A percentile compares a stretch with the other conserved stretches of the same genome.
phyloP scores from a whole-genome alignment of 106 monocot species.

The Narthecium ossifragum region DNA sequence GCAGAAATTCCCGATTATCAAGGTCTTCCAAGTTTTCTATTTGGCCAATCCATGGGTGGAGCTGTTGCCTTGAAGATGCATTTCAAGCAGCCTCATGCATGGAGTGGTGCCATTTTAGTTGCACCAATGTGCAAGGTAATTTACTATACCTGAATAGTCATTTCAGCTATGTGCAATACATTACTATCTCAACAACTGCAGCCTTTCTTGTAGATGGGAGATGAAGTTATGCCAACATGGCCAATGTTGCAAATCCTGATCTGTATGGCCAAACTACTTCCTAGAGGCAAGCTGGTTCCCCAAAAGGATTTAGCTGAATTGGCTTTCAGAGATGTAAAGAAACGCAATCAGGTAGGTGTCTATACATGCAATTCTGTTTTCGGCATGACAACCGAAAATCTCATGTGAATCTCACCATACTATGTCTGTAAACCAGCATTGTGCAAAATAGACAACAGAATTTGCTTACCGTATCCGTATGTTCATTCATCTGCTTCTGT shows the following conservation, averaged over 20 bases:
- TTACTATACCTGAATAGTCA: not conserved
- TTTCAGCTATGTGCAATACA: too few species aligned
- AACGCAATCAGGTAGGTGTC: constrained; percentile 30
- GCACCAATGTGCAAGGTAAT: constrained; percentile 98
- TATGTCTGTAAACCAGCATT: too few species aligned
- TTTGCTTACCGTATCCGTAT: too few species aligned
- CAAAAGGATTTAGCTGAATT: constrained; percentile 41
- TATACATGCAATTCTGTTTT: too few species aligned
- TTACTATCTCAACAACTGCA: not conserved
- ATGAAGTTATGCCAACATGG: constrained; percentile 37
- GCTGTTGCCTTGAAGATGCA: constrained; percentile 91
- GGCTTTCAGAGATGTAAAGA: constrained; percentile 42
- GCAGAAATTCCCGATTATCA: constrained; percentile 67
- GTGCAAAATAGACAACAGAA: too few species aligned
- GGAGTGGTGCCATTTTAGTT: constrained; percentile 90
- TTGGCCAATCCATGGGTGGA: constrained; percentile 97
- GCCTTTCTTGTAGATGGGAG: constrained; percentile 44
- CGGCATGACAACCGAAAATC: too few species aligned
- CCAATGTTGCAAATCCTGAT: constrained; percentile 26
- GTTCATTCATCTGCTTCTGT: too few species aligned
- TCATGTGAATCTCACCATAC: too few species aligned
- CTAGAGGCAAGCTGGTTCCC: constrained; percentile 34
- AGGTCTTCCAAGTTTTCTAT: constrained; percentile 72
- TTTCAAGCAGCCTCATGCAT: constrained; percentile 57
- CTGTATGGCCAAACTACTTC: constrained; percentile 28